A percentile compares a stretch with the other conserved stretches of the same genome.
These are phyloP conservation scores for Penicillium cinerascens DNA, from an alignment of 495 filamentous ascomycete genomes.

Conservation along the genomic window DNA sequence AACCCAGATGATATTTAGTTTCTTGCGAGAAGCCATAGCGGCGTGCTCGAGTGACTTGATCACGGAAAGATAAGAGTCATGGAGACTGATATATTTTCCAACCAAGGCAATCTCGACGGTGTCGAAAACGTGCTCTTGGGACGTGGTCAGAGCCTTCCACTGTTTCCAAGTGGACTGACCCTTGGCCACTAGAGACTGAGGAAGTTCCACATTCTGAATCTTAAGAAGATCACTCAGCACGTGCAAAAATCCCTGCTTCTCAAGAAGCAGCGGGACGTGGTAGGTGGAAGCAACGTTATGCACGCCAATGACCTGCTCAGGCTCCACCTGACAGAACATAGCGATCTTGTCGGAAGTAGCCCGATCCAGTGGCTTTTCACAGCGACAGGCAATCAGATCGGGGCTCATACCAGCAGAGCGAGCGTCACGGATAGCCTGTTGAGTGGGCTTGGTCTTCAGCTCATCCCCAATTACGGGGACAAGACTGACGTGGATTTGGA, in stretches of 20 bases:
- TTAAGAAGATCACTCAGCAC: constrained; percentile 44
- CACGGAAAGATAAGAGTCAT: constrained; percentile 80
- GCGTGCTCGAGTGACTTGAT: constrained; percentile 85
- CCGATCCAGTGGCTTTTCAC: constrained; percentile 64
- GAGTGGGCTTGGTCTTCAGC: constrained; percentile 96
- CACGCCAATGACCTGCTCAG: constrained; percentile 78
- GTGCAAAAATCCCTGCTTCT: constrained; percentile 67
- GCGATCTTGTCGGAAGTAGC: constrained; percentile 81
- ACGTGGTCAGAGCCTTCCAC: constrained; percentile 67
- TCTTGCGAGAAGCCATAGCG: constrained; percentile 77
- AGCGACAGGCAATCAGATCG: constrained; percentile 91
- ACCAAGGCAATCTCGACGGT: constrained; percentile 80
- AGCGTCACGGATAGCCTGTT: constrained; percentile 77
- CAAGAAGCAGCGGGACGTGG: constrained; percentile 85
- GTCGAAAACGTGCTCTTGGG: constrained; percentile 59
- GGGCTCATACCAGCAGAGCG: constrained; percentile 78
- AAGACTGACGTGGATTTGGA: constrained; percentile 56
- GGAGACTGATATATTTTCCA: constrained; percentile 80
- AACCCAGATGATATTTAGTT: constrained; percentile 77
- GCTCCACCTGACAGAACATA: constrained; percentile 75
- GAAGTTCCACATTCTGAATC: constrained; percentile 40
- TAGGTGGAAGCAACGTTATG: constrained; percentile 83
- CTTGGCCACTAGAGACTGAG: constrained; percentile 16
- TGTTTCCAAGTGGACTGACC: constrained; percentile 66
- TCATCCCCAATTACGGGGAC: constrained; percentile 49